phyloP scores from a whole-genome alignment of 176 grass and related monocot species.

The Stipa capillata region DNA sequence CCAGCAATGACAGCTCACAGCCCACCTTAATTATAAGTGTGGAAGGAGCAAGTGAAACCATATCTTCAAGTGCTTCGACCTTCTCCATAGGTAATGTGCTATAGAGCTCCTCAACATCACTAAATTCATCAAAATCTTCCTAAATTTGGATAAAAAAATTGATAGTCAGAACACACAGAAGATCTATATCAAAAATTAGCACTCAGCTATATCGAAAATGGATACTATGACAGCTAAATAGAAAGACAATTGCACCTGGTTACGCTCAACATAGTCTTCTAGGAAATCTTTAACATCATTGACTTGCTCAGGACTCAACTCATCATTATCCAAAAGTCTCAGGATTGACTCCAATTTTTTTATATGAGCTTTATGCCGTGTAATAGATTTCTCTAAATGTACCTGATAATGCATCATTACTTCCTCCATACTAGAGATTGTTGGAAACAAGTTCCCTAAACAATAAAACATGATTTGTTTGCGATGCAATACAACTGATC shows the following conservation, averaged over 20 bases:
- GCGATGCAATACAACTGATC: constrained; percentile 10
- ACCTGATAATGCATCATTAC: constrained; percentile 50
- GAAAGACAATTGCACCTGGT: constrained; percentile 51
- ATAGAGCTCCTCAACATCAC: constrained; percentile 90
- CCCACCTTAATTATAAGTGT: constrained; percentile 80
- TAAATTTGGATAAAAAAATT: constrained; percentile 31
- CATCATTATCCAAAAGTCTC: constrained; percentile 97
- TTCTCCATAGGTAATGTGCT: constrained; percentile 83
- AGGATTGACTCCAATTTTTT: constrained; percentile 95
- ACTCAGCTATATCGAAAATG: neutral
- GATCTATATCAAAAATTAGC: neutral
- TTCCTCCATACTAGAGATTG: constrained; percentile 2
- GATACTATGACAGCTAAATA: constrained; percentile 7
- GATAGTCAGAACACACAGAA: constrained; percentile 13
- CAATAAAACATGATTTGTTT: constrained; percentile 9
- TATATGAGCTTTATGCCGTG: constrained; percentile 95
- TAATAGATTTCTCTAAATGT: constrained; percentile 91
- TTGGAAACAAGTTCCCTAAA: constrained; percentile 1
- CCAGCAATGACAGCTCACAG: constrained; percentile 20
- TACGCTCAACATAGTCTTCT: constrained; percentile 98
- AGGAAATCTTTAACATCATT: constrained; percentile 98
- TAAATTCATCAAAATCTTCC: constrained; percentile 99
- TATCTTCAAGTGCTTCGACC: constrained; percentile 99
- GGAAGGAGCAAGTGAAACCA: constrained; percentile 94
- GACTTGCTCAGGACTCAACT: constrained; percentile 96